These are phyloP conservation scores for Fagopyrum esculentum DNA, from an alignment of 148 eudicot genomes.

Conservation along the genomic window DNA sequence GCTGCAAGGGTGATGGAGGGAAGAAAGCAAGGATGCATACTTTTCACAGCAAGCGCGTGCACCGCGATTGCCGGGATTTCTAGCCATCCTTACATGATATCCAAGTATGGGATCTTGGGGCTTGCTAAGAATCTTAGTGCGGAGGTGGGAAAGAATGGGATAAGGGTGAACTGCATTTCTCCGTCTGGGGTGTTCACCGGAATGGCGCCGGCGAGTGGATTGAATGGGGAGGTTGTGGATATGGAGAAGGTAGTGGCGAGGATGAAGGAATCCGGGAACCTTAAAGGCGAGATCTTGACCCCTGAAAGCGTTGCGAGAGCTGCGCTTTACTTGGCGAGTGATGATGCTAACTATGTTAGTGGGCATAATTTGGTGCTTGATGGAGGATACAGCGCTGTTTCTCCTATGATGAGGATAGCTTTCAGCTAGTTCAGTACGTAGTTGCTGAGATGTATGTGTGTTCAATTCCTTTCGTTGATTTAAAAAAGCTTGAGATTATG, in stretches of 20 bases:
- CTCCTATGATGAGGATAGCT: conserved; percentile 2
- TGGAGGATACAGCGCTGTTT: conserved; percentile 29
- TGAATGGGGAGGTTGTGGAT: too few species aligned
- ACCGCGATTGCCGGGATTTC: conserved; percentile 29
- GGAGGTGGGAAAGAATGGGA: too few species aligned
- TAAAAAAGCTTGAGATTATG: too few species aligned
- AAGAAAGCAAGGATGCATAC: conserved; percentile 33
- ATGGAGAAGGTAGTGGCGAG: too few species aligned
- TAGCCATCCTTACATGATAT: conserved; percentile 26
- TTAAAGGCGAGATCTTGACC: conserved; percentile 27
- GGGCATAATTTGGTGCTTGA: conserved; percentile 45
- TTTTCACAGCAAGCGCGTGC: conserved; percentile 37
- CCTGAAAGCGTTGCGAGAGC: conserved; percentile 41
- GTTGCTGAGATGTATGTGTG: too few species aligned
- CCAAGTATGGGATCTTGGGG: conserved; percentile 2
- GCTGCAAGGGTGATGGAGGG: conserved; percentile 51
- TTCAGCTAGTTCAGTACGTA: neutral
- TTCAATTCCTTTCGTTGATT: too few species aligned
- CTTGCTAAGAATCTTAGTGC: too few species aligned
- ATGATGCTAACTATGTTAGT: conserved; percentile 27
- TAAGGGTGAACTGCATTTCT: too few species aligned
- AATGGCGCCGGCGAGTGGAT: too few species aligned
- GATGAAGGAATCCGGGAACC: conserved; percentile 18
- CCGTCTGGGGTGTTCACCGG: too few species aligned
- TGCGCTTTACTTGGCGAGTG: conserved; percentile 24